Percentiles rank a stretch among this genome's conserved stretches.
These are phyloP conservation scores for Citrus glauca DNA, from an alignment of 345 rosid species.

Conservation along the genomic window DNA sequence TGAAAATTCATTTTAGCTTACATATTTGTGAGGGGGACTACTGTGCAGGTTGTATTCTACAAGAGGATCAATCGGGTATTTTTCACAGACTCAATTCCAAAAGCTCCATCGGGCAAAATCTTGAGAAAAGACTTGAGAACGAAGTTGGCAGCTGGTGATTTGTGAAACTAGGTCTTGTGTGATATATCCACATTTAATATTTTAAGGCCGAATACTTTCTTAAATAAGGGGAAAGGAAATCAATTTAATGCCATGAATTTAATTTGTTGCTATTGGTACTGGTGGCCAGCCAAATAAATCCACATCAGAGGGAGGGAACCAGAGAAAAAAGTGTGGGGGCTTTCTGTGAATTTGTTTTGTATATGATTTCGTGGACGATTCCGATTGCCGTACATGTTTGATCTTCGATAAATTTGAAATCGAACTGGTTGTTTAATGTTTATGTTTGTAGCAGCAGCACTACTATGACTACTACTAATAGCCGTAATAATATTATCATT, in stretches of 20 bases:
- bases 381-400: not conserved
- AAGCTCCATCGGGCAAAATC: conserved; percentile 82
- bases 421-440: not conserved
- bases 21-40: no score
- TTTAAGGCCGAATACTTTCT: not conserved
- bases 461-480: no score
- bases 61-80: conserved; percentile 67
- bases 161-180: conserved; percentile 4
- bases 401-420: not conserved
- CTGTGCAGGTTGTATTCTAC: conserved; percentile 69
- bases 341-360: conserved; percentile 2
- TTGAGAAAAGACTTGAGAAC: conserved; percentile 74
- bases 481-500: not conserved
- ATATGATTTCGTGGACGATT: not conserved
- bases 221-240: not conserved
- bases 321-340: not conserved
- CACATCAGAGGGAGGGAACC: not conserved
- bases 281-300: not conserved
- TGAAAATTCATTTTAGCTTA: no score
- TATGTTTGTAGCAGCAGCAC: not conserved
- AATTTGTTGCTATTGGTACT: not conserved
- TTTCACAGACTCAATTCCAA: conserved; percentile 69
- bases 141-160: conserved; percentile 36
- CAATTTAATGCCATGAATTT: not conserved
- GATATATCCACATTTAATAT: not conserved